Evolutionary conservation across 2,329 filamentous ascomycete genomes (phyloP).

Genomic region (Epichloe aotearoae): DNA sequence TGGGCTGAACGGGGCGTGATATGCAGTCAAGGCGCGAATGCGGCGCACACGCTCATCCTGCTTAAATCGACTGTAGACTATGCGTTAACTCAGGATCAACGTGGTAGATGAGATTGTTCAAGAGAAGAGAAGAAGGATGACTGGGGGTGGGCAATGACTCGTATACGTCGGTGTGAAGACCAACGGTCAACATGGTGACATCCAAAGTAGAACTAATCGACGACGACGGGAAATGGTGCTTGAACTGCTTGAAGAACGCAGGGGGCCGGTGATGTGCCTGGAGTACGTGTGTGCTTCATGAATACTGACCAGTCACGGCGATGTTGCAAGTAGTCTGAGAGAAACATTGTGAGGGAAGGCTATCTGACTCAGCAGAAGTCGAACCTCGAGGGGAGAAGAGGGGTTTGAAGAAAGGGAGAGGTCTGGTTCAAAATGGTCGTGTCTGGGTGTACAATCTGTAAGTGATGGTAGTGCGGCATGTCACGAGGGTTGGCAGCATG

Average conservation of each 20-base stretch:
- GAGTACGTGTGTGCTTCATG: background rate
- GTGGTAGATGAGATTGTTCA: background rate
- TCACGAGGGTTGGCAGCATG: conserved; percentile 6
- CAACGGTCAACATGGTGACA: no score
- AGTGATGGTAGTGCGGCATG: conserved; percentile 3
- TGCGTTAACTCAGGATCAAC: conserved; percentile 15
- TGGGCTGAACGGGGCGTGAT: conserved; percentile 50
- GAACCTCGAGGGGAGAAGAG: background rate
- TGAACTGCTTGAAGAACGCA: background rate
- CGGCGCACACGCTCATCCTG: conserved; percentile 59
- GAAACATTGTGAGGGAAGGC: conserved; percentile 21
- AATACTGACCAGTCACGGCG: conserved; percentile 49
- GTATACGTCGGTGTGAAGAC: background rate
- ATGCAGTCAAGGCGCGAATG: conserved; percentile 53
- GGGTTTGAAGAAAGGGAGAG: background rate
- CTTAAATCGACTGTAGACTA: conserved; percentile 53
- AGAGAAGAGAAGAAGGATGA: background rate
- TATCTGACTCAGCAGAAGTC: background rate
- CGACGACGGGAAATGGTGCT: background rate
- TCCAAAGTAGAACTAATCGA: background rate
- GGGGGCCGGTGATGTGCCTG: background rate
- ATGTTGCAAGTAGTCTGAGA: conserved; percentile 53
- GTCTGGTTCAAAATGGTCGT: background rate
- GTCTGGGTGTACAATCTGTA: background rate
- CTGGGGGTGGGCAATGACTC: background rate